Evolutionary conservation across 495 filamentous ascomycete species (phyloP), one percentile per base, ranked within the genome.

Genomic region (Penicillium bialowiezense): DNA sequence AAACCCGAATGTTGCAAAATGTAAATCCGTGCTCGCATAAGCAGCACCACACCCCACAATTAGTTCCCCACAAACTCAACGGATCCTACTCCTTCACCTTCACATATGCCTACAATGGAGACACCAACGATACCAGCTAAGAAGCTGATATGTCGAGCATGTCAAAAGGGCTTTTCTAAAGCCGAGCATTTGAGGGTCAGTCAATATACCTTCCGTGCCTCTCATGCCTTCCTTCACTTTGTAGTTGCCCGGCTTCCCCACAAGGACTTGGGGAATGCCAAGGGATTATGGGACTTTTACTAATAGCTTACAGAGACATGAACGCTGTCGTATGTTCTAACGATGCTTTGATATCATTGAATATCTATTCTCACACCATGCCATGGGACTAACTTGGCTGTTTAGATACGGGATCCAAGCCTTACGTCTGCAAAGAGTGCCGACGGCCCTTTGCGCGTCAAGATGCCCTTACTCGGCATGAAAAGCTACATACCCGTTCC

Each of bases 381-480:
- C n/a, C n/a, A n/a, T n/a, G n/a, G n/a, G n/a, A 44, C 61, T 62
- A 35, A 67, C 55, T 39, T 48, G 18, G 44, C 41, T 20, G 19
- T 37, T n/a, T 56, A 76, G 73, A 76, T 59, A 75, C 73, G 28
- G 73, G 73, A 35, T 68, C 70, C 12, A 72, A 72, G 51, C 73
- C 73, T 23, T 76, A 63, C 38, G 57, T 66, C 38, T 76, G 73
- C 52, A 69, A 69, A 55, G 59, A 68, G 36, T 75, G 73, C 46
- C 52, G 62, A 17, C 61, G 74, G 19, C 66, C 72, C 0, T 77
- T 77, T 56, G 70, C 71, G 10, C 61, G 74, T 17, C 71, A 75
- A 45, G 74, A 77, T 60, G 72, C 74, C 14, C 70, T 77, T 18
- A 68, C 64, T 21, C 70, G 74, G 10, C 74, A 77, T 65, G 70